These are phyloP conservation scores for Phytophthora rubi DNA, from an alignment of 352 stramenopile species.

Conservation along the genomic window DNA sequence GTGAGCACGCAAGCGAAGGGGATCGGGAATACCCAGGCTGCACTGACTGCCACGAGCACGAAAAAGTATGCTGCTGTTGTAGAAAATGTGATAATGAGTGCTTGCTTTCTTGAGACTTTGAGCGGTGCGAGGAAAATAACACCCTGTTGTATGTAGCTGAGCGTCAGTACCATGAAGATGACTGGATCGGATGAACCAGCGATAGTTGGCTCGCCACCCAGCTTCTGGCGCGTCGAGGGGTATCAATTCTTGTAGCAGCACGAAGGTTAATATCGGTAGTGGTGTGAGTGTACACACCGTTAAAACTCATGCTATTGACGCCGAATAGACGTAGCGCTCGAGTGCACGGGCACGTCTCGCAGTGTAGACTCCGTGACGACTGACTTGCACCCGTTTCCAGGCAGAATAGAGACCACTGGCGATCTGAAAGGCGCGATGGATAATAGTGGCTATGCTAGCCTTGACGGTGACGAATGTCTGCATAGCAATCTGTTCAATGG, in stretches of 20 bases:
- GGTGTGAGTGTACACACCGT: slow-evolving; percentile 5
- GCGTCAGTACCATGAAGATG: slow-evolving; percentile 15
- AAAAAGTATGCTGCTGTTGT: slow-evolving; percentile 15
- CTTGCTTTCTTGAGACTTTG: slow-evolving; percentile 7
- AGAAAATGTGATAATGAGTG: neutral
- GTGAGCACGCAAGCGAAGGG: slow-evolving; percentile 33
- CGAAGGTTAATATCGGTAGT: slow-evolving; percentile 8
- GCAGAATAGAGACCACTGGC: neutral
- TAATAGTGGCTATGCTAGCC: neutral
- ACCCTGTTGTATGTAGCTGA: slow-evolving; percentile 21
- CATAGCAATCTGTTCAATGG: neutral
- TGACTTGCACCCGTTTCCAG: slow-evolving; percentile 17
- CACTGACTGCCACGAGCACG: slow-evolving; percentile 15
- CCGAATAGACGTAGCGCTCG: slow-evolving; percentile 11
- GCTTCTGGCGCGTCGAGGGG: neutral
- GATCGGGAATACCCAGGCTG: slow-evolving; percentile 29
- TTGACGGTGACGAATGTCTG: neutral
- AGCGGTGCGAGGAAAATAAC: slow-evolving; percentile 15
- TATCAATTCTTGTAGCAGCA: slow-evolving; percentile 17
- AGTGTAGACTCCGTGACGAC: slow-evolving; percentile 15
- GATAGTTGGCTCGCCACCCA: slow-evolving; percentile 9
- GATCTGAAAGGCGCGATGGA: neutral
- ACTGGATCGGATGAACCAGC: slow-evolving; percentile 12
- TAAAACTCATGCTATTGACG: slow-evolving; percentile 2
- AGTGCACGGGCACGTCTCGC: slow-evolving; percentile 7